Base-by-base conservation (phyloP, 2,329 filamentous ascomycete species). In the Cordyceps fumosorosea region DNA sequence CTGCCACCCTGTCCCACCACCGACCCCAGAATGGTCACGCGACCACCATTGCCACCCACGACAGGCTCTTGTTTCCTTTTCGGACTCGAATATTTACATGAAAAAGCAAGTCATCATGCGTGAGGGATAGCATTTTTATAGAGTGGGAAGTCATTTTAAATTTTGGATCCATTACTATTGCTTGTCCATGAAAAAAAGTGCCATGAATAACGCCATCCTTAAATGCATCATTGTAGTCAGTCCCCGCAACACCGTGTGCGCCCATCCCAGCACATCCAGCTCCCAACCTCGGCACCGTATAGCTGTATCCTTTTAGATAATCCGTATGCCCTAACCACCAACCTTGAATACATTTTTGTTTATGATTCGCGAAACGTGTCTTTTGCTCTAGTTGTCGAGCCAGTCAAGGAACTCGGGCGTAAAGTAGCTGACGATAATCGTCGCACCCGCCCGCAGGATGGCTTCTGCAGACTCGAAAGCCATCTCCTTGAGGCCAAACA, bases 401-500 rank as follows among this genome's bases (percentile, higher is more conserved):
- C 85, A 88, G 72, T 88, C 85, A 29, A 89, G 76, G 71, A 89
- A 88, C 67, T 88, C 90, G 0, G 95, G 95, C 0, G 90, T 93
- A 71, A 98, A 98, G 76, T 99, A 99, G 75, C 86, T 95, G 69
- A 98, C 84, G 50, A 99, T 84, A 70, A 99, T 98, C 0, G 89
- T 93, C 7, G 95, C 95, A 50, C 95, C 95, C 10, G 95, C 95
- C 67, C 95, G 84, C 64, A 99, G 77, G 65, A 99, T 98, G 26
- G 93, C 91, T 75, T 98, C 91, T 0, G 91, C 96, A 63, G 90
- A 89, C 79, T 99, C 95, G 69, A 96, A 93, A 0, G 91, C 95
- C 90, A 97, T 97, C 4, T 88, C 81, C 79, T 93, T 95, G 71
- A 98, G 79, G 73, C 97, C 93, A 72, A 98, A 99, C 3, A 99